Evolutionary conservation across 495 filamentous ascomycete genomes (phyloP).

Genomic region (Penicillium bialowiezense): DNA sequence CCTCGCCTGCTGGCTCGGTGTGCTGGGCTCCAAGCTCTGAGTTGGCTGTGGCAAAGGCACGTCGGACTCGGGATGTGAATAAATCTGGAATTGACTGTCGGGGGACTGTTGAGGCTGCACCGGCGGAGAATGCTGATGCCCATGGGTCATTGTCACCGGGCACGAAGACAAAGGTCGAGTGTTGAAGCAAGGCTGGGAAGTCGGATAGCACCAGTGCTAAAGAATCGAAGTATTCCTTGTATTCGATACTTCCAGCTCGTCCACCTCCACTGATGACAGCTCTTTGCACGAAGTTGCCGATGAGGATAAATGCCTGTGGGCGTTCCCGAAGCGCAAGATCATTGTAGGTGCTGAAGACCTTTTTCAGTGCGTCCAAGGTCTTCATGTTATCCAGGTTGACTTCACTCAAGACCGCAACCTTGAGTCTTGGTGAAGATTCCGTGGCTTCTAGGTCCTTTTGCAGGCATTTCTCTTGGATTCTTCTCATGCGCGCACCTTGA

Average conservation of each 20-base stretch:
- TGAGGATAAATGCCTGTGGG: slow-evolving; percentile 74
- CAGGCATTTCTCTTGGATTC: slow-evolving; percentile 54
- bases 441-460: slow-evolving; percentile 18
- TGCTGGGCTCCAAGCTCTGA: slow-evolving; percentile 48
- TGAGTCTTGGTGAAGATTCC: slow-evolving; percentile 38
- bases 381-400: slow-evolving; percentile 79
- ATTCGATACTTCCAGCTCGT: slow-evolving; percentile 76
- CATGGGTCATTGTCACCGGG: slow-evolving; percentile 96
- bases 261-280: slow-evolving; percentile 64
- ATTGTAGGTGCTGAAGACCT: slow-evolving; percentile 68
- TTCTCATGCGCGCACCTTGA: slow-evolving; percentile 76
- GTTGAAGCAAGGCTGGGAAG: slow-evolving; percentile 75
- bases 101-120: slow-evolving; percentile 74
- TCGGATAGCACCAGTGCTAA: slow-evolving; percentile 81
- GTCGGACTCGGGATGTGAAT: slow-evolving; percentile 78
- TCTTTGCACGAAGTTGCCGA: slow-evolving; percentile 79
- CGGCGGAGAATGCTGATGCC: slow-evolving; percentile 79
- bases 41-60: slow-evolving; percentile 75
- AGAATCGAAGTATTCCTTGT: slow-evolving; percentile 90
- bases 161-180: slow-evolving; percentile 83
- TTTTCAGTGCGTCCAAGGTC: slow-evolving; percentile 72
- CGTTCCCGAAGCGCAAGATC: slow-evolving; percentile 44
- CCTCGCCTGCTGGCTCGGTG: slow-evolving; percentile 59
- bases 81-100: slow-evolving; percentile 73
- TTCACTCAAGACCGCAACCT: slow-evolving; percentile 74